Base-by-base conservation (phyloP, 2,329 filamentous ascomycete species). In the Diplocarpon mali region DNA sequence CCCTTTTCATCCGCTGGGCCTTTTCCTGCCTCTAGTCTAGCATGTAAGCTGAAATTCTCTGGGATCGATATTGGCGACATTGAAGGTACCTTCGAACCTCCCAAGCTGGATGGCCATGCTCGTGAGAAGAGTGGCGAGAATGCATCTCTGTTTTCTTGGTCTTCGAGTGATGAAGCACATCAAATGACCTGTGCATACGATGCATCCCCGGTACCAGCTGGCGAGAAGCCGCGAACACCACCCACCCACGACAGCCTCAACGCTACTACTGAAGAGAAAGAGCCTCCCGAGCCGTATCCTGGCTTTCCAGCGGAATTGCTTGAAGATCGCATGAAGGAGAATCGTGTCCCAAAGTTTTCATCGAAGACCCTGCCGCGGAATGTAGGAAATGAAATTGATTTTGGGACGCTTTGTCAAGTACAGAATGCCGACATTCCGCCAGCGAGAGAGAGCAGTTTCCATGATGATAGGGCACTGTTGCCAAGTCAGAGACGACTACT, bases 381-480 rank as follows among this genome's bases (percentile, higher is more conserved):
- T 27, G 31, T 38, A 27, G 43, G 38, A 29, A 27, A 16, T 27
- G 44, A 42, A 16, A 13, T 36, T n/a, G 15, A 45, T 27, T n/a
- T 35, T n/a, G 38, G 44, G 13, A 32, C 15, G 12, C 15, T 32
- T 14, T 39, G 5, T 12, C 31, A 17, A 14, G 31, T 31, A 24
- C 29, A 16, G 15, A 3, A 35, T 27, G 16, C 32, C 15, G 4
- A 36, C 10, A 13, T 12, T 15, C 35, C 35, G 12, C 48, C 40
- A 31, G 28, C 28, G 9, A 45, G 49, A 39, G 47, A 55, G 13
- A 31, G 31, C 14, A 57, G 50, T 37, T 58, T 53, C 15, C 49
- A 56, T 42, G 57, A 58, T 47, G 55, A 60, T 38, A 48, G 54
- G 37, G 47, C 52, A 5, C 36, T 55, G 27, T 40, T 60, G 24